A percentile compares a stretch with the other conserved stretches of the same genome.
These are phyloP conservation scores for Poa pratensis DNA, from an alignment of 176 grass and related monocot species.

Conservation along the genomic window DNA sequence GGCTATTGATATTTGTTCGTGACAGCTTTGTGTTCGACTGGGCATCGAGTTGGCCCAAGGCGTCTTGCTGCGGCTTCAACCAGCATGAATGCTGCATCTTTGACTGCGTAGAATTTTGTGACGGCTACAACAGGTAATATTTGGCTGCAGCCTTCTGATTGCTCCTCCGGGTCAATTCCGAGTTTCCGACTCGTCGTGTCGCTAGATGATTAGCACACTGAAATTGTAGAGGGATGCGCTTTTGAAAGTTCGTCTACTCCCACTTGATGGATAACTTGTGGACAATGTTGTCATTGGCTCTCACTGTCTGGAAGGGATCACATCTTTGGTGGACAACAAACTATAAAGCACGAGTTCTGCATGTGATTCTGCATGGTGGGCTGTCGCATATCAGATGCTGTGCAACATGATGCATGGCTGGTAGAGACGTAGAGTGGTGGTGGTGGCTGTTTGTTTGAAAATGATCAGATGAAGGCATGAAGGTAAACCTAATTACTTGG, in stretches of 20 bases:
- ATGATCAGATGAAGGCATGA: neutral
- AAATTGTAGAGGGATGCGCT: constrained; percentile 21
- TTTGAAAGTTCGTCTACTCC: neutral
- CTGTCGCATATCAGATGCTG: constrained; percentile 24
- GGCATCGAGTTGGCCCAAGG: constrained; percentile 58
- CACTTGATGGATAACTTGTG: constrained; percentile 4
- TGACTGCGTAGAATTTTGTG: constrained; percentile 35
- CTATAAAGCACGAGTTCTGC: neutral
- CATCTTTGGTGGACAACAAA: constrained; percentile 13
- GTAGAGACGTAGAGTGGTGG: neutral
- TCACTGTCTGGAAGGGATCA: neutral
- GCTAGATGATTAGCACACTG: constrained; percentile 44
- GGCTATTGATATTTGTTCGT: constrained; percentile 52
- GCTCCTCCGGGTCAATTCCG: constrained; percentile 50
- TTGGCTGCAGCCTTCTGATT: constrained; percentile 44
- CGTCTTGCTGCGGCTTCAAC: constrained; percentile 32
- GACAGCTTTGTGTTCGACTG: constrained; percentile 51
- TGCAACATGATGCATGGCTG: constrained; percentile 25
- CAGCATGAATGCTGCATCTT: constrained; percentile 36
- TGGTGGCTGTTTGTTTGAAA: constrained; percentile 5
- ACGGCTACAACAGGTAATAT: neutral
- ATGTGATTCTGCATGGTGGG: constrained; percentile 4
- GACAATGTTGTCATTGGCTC: constrained; percentile 41
- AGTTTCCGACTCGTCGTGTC: constrained; percentile 50
- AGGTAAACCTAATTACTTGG: neutral